Percentiles rank a stretch among this genome's conserved stretches.
Conservation (phyloP, 352 stramenopile species). For the Globisporangium carolinianum region DNA sequence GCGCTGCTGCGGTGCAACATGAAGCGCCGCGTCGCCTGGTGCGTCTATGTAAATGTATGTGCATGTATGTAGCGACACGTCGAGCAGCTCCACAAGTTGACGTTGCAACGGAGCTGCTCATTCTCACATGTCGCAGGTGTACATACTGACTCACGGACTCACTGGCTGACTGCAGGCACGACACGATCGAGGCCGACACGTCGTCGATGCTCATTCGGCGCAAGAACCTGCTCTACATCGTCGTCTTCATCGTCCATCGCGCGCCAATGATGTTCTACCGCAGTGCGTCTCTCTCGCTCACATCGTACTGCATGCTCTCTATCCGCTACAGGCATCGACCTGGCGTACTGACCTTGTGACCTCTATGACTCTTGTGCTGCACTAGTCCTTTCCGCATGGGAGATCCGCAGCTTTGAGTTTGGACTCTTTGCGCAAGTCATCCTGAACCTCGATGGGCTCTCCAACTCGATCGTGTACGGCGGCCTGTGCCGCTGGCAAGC, state of each 20-base stretch:
- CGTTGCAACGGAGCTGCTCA: too few species aligned
- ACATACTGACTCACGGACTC: background rate
- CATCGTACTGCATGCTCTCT: too few species aligned
- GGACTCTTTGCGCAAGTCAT: slow-evolving; percentile 51
- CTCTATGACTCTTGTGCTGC: too few species aligned
- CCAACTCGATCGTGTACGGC: slow-evolving; percentile 67
- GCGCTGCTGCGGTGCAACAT: slow-evolving; percentile 60
- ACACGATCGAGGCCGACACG: slow-evolving; percentile 53
- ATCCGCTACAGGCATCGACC: too few species aligned
- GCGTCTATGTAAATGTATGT: background rate
- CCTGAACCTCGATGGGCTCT: slow-evolving; percentile 63
- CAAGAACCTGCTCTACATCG: slow-evolving; percentile 65
- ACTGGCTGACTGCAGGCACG: slow-evolving; percentile 23
- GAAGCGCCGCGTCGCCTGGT: slow-evolving; percentile 53
- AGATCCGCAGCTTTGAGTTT: slow-evolving; percentile 27
- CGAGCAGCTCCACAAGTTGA: too few species aligned
- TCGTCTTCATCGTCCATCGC: slow-evolving; percentile 62
- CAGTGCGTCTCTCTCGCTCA: slow-evolving; percentile 21
- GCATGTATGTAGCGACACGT: background rate
- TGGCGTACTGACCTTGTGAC: too few species aligned
- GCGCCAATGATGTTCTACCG: slow-evolving; percentile 71
- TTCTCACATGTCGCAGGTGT: background rate
- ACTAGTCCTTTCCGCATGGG: background rate
- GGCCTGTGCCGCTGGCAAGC: slow-evolving; percentile 36
- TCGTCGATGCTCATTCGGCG: slow-evolving; percentile 65